A percentile compares a stretch with the other conserved stretches of the same genome.
These are phyloP conservation scores for Phyllosticta capitalensis DNA, from an alignment of 2,329 filamentous ascomycete genomes.

Conservation along the genomic window DNA sequence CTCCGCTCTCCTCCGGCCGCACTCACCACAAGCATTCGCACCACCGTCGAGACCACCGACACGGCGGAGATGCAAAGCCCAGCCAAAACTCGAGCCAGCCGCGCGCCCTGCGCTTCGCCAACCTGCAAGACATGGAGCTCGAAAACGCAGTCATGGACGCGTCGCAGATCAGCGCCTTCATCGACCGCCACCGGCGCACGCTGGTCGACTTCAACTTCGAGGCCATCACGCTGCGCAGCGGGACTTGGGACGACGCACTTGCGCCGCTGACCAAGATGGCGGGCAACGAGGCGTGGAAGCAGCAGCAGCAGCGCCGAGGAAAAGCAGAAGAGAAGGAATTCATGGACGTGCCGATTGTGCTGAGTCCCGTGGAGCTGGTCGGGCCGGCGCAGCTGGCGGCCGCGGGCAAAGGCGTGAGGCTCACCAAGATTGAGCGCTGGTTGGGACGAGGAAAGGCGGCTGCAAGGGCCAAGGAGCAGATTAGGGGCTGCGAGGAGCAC, in stretches of 20 bases:
- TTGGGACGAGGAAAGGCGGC: slow-evolving; percentile 14
- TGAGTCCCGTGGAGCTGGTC: slow-evolving; percentile 22
- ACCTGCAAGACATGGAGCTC: slow-evolving; percentile 58
- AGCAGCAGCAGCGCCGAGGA: not conserved
- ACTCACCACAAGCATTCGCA: slow-evolving; percentile 17
- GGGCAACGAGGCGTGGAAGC: slow-evolving; percentile 32
- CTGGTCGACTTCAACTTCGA: slow-evolving; percentile 74
- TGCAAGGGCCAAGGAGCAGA: slow-evolving; percentile 23
- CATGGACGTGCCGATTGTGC: slow-evolving; percentile 33
- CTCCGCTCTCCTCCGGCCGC: slow-evolving; percentile 63
- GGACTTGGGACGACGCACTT: slow-evolving; percentile 76
- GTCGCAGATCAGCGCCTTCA: slow-evolving; percentile 59
- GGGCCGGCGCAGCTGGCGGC: slow-evolving; percentile 27
- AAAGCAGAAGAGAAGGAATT: slow-evolving; percentile 14
- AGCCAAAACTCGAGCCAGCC: slow-evolving; percentile 22
- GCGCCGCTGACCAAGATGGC: slow-evolving; percentile 50
- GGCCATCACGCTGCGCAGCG: slow-evolving; percentile 59
- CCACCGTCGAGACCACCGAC: not conserved
- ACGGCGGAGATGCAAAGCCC: not conserved
- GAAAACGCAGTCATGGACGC: slow-evolving; percentile 65
- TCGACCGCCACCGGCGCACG: slow-evolving; percentile 55
- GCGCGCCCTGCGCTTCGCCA: slow-evolving; percentile 49
- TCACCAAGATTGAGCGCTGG: slow-evolving; percentile 16
- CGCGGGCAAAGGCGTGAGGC: slow-evolving; percentile 14
- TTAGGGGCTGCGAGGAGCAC: slow-evolving; percentile 27